These are phyloP conservation scores for Plasmodium gallinaceum DNA, from an alignment of 169 alveolate species.

Conservation along the genomic window DNA sequence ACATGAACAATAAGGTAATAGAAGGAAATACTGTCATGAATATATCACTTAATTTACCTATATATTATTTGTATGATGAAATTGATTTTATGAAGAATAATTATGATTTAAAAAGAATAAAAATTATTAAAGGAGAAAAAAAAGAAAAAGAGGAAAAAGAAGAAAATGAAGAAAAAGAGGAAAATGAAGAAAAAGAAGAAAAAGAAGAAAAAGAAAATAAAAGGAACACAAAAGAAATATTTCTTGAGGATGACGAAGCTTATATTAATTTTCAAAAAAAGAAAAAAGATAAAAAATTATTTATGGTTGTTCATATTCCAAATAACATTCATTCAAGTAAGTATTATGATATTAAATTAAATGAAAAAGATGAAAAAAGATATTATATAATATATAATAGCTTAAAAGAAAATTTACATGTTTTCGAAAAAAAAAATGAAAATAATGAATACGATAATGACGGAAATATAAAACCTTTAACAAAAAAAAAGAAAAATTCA, in stretches of 20 bases:
- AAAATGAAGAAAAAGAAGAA: conserved; percentile 7
- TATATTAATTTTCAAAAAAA: conserved; percentile 32
- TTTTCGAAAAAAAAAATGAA: neutral
- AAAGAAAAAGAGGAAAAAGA: neutral
- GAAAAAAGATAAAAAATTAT: conserved; percentile 43
- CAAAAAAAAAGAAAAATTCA: neutral
- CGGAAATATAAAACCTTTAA: neutral
- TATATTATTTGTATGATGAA: conserved; percentile 66
- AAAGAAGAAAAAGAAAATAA: conserved; percentile 15
- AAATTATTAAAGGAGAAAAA: conserved; percentile 25
- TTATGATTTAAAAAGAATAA: conserved; percentile 28
- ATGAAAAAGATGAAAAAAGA: conserved; percentile 18
- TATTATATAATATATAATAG: conserved; percentile 66
- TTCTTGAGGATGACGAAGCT: conserved; percentile 20
- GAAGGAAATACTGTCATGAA: conserved; percentile 66
- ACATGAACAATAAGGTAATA: conserved; percentile 64
- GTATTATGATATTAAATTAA: conserved; percentile 48
- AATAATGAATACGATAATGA: neutral
- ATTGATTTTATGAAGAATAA: conserved; percentile 38
- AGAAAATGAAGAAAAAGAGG: conserved; percentile 18
- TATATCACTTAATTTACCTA: conserved; percentile 58
- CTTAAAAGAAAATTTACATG: neutral
- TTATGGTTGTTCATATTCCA: conserved; percentile 59
- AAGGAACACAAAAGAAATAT: conserved; percentile 4
- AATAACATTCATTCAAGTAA: conserved; percentile 34